phyloP scores from a whole-genome alignment of 345 rosid genomes.

The Eucalyptus curtisii region DNA sequence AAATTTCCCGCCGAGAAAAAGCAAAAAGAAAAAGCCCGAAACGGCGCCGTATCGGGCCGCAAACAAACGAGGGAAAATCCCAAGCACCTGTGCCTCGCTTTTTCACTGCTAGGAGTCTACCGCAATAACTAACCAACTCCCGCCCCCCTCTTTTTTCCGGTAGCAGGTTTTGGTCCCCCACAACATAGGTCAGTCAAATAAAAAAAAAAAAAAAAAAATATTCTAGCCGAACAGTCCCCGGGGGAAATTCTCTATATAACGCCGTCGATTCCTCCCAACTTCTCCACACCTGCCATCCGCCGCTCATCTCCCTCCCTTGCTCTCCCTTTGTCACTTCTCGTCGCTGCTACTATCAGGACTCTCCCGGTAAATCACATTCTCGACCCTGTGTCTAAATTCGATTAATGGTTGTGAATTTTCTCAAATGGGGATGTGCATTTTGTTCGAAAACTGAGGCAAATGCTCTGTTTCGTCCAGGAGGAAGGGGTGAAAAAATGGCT shows the following conservation, averaged over 20 bases:
- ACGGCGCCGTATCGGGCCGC: neutral
- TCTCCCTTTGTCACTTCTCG: neutral
- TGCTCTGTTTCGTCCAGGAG: neutral
- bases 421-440: neutral
- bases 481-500: slow-evolving; percentile 28
- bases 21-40: neutral
- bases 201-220: neutral
- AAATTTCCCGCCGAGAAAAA: neutral
- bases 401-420: neutral
- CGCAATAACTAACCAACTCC: neutral
- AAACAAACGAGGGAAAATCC: neutral
- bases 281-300: neutral
- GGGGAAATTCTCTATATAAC: neutral
- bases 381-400: neutral
- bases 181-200: neutral
- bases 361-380: neutral
- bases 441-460: neutral
- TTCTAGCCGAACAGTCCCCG: neutral
- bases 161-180: neutral
- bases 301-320: neutral
- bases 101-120: neutral
- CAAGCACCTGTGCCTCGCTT: neutral
- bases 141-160: neutral
- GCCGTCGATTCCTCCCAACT: neutral
- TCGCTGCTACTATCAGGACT: neutral